phyloP scores from a whole-genome alignment of 2,329 filamentous ascomycete species.

The Blastomyces silverae region DNA sequence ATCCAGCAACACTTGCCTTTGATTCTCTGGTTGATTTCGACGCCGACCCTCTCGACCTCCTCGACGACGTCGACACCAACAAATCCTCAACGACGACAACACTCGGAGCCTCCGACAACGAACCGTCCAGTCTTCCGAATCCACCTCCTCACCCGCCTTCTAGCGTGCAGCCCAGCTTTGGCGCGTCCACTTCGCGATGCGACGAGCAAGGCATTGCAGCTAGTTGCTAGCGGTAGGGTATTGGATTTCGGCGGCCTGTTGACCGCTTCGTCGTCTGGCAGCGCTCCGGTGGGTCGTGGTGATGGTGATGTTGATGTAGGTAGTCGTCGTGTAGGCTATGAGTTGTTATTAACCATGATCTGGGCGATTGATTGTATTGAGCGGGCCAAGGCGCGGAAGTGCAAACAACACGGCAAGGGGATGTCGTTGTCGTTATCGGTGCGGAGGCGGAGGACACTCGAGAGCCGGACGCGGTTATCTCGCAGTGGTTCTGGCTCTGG shows the following conservation, averaged over 20 bases:
- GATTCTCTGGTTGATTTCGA: constrained; percentile 52
- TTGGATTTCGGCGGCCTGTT: constrained; percentile 27
- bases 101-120: background rate
- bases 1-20: constrained; percentile 47
- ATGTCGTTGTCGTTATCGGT: background rate
- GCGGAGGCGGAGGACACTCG: background rate
- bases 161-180: constrained; percentile 49
- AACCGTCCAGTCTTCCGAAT: constrained; percentile 45
- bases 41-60: constrained; percentile 44
- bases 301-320: constrained; percentile 26
- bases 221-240: constrained; percentile 40
- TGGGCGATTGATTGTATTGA: constrained; percentile 43
- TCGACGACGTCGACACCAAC: constrained; percentile 38
- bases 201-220: constrained; percentile 50
- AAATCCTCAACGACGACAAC: constrained; percentile 4
- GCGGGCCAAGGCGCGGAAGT: constrained; percentile 28
- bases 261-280: background rate
- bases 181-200: constrained; percentile 49
- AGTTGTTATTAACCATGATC: constrained; percentile 42
- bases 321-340: constrained; percentile 30
- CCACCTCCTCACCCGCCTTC: constrained; percentile 46
- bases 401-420: constrained; percentile 6
- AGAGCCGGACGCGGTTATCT: constrained; percentile 12
- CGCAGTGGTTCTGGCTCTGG: background rate
- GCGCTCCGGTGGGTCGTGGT: constrained; percentile 22